A percentile compares a stretch with the other conserved stretches of the same genome.
Conservation (phyloP, 768 basidiomycete genomes). For the Pleurotus djamor region DNA sequence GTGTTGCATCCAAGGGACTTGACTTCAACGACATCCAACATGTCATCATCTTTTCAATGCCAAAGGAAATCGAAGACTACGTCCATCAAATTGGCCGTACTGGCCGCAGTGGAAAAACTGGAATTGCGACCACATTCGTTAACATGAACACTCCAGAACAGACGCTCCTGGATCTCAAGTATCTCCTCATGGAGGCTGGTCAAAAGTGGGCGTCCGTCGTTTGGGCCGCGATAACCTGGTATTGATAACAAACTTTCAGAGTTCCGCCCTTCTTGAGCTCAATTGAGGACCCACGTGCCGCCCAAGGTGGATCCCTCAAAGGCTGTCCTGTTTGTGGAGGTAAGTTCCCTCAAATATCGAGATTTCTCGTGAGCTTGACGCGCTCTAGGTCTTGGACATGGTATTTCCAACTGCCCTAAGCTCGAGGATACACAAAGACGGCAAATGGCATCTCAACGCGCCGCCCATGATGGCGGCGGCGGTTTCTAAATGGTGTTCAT, state of each 20-base stretch:
- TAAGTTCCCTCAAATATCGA: constrained; percentile 23
- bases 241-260: constrained; percentile 35
- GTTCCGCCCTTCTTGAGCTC: constrained; percentile 91
- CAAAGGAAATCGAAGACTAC: constrained; percentile 99
- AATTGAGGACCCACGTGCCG: constrained; percentile 88
- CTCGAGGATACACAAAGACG: constrained; percentile 90
- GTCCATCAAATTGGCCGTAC: constrained; percentile 99
- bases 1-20: constrained; percentile 96
- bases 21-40: constrained; percentile 99
- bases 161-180: constrained; percentile 95
- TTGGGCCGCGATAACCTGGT: not conserved
- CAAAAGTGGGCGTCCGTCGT: constrained; percentile 70
- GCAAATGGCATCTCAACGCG: constrained; percentile 86
- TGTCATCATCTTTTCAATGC: constrained; percentile 99
- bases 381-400: constrained; percentile 83
- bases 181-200: constrained; percentile 93
- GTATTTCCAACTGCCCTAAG: constrained; percentile 94
- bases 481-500: constrained; percentile 24
- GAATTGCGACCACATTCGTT: constrained; percentile 98
- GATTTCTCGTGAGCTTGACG: constrained; percentile 3
- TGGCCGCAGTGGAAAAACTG: constrained; percentile 96
- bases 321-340: constrained; percentile 98
- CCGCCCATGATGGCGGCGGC: constrained; percentile 63
- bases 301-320: constrained; percentile 72
- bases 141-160: constrained; percentile 98